Base-by-base conservation (phyloP, 2,329 filamentous ascomycete genomes). In the Beauveria varroae region DNA sequence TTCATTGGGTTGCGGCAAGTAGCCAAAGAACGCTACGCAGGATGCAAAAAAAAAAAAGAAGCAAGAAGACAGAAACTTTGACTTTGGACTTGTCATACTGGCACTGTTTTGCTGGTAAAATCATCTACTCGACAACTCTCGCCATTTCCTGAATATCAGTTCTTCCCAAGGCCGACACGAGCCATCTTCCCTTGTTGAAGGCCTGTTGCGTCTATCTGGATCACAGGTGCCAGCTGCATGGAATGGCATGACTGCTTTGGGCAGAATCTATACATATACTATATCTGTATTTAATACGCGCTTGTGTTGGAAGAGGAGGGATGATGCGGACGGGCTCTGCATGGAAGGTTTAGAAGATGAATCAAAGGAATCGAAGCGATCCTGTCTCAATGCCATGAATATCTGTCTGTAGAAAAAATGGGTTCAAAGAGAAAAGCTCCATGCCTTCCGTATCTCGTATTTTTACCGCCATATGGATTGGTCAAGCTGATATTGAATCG, bases 251-350 rank as follows among this genome's bases (percentile, higher is more conserved):
- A 40, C 22, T 57, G 46, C 46, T 14, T 28, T 12, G 34, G 56
- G 34, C 22, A 22, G 57, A 57, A 58, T 37, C 18, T 53, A 51
- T 46, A 28, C 16, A 37, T 37, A 57, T 50, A 50, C 24, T 60
- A 46, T 46, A 52, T n/a, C 57, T 60, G 57, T 53, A 62, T 41
- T 37, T 62, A 62, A 56, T 61, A 34, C 44, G 52, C 34, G 34
- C 37, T 34, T n/a, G 12, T 14, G 18, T 56, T 14, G 43, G 47
- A 52, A 54, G 58, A 61, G 43, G 37, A 47, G 50, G 50, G 41
- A 43, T 10, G 8, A 22, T 49, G 51, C 59, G 26, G 59, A 61
- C 59, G 7, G 59, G 59, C 22, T 61, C 52, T 61, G 59, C 59
- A 51, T 37, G 20, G 47, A 30, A 60, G 14, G 24, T 9, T 12